Percentiles rank a stretch among this genome's conserved stretches.
phyloP scores from a whole-genome alignment of 1,139 yeast species.

The Blastobotrys petasosporus region DNA sequence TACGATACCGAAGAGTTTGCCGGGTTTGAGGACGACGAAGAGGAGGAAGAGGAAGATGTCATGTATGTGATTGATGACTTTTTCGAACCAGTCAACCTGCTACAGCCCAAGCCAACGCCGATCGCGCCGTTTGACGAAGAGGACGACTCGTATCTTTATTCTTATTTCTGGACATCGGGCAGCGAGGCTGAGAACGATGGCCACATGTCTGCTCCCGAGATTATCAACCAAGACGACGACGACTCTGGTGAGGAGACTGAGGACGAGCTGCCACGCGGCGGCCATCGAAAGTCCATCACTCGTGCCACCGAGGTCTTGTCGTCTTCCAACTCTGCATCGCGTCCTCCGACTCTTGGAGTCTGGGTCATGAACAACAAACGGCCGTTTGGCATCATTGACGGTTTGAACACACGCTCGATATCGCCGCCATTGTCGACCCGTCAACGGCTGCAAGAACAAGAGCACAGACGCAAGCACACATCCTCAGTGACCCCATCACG shows the following conservation, averaged over 20 bases:
- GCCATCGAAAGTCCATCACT: slow-evolving; percentile 54
- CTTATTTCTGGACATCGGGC: slow-evolving; percentile 37
- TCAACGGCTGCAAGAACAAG: neutral
- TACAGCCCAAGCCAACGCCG: slow-evolving; percentile 10
- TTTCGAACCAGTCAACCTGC: slow-evolving; percentile 25
- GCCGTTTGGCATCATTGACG: slow-evolving; percentile 93
- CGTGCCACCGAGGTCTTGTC: slow-evolving; percentile 86
- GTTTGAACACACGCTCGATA: slow-evolving; percentile 78
- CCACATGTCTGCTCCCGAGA: slow-evolving; percentile 16
- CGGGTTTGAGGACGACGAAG: slow-evolving; percentile 35
- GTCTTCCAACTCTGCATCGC: slow-evolving; percentile 72
- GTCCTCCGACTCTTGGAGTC: slow-evolving; percentile 90
- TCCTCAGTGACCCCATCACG: neutral
- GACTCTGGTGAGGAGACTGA: slow-evolving; percentile 80
- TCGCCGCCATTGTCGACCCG: slow-evolving; percentile 34
- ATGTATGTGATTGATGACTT: slow-evolving; percentile 27
- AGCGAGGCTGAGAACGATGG: slow-evolving; percentile 26
- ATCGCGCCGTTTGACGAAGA: slow-evolving; percentile 13
- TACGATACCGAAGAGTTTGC: slow-evolving; percentile 20
- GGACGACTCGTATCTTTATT: slow-evolving; percentile 38
- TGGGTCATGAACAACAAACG: slow-evolving; percentile 76
- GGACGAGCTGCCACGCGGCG: slow-evolving; percentile 72
- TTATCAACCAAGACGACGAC: slow-evolving; percentile 30
- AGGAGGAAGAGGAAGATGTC: slow-evolving; percentile 28
- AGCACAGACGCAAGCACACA: neutral